phyloP scores from a whole-genome alignment of 2,329 filamentous ascomycete species.

The Venturia aucupariae region DNA sequence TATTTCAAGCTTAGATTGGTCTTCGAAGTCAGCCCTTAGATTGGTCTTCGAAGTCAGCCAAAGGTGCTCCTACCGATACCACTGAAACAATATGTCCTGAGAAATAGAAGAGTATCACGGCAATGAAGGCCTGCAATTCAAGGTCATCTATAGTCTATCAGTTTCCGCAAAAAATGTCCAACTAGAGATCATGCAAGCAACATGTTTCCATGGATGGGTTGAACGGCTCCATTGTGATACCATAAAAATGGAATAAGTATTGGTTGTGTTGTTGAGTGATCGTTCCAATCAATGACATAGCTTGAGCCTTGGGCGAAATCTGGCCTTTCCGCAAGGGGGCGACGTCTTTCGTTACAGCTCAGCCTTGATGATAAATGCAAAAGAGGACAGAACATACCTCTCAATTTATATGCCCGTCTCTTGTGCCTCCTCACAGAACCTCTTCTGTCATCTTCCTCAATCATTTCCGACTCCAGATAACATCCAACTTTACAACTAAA shows the following conservation, averaged over 20 bases:
- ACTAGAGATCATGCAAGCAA: too few relatives aligned
- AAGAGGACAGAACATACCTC: not conserved
- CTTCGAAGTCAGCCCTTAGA: not conserved
- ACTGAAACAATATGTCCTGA: too few relatives aligned
- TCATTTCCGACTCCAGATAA: not conserved
- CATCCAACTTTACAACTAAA: not conserved
- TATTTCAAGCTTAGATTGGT: not conserved
- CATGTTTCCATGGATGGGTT: too few relatives aligned
- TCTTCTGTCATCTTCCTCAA: not conserved
- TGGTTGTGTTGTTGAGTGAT: not conserved
- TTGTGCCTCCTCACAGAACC: not conserved
- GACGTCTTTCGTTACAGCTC: not conserved
- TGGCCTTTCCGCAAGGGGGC: not conserved
- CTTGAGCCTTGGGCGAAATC: not conserved
- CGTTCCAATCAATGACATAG: not conserved
- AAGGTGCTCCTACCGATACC: not conserved
- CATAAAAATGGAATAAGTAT: not conserved
- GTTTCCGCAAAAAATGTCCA: too few relatives aligned
- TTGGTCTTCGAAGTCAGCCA: not conserved
- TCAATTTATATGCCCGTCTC: not conserved
- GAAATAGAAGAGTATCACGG: not conserved
- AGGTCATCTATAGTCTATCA: too few relatives aligned
- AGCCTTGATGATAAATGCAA: conserved; percentile 5
- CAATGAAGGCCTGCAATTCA: too few relatives aligned
- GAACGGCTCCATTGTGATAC: too few relatives aligned